These are phyloP conservation scores for Aphanomyces stellatus DNA, from an alignment of 352 stramenopile species.

Conservation along the genomic window DNA sequence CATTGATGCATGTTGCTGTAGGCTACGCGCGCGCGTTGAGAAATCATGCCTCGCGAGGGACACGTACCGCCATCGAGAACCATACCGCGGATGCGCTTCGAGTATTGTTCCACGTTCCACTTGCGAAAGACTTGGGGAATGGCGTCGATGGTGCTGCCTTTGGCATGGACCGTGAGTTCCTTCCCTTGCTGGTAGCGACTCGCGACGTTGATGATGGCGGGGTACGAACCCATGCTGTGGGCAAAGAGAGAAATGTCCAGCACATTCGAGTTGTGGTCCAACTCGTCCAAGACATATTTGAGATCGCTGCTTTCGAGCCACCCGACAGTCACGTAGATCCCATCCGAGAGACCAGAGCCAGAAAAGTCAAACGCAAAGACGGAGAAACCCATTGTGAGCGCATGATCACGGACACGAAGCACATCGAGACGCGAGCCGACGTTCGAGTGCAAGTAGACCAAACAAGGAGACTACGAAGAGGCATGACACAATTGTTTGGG, in stretches of 20 bases:
- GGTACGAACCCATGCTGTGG: constrained; percentile 77
- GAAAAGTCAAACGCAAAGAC: constrained; percentile 78
- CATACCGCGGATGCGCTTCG: constrained; percentile 61
- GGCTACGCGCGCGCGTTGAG: neutral
- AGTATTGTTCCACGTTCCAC: constrained; percentile 28
- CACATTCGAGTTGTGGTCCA: constrained; percentile 43
- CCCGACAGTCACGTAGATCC: constrained; percentile 80
- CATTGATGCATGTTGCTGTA: constrained; percentile 64
- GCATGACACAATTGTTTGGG: neutral
- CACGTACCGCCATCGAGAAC: constrained; percentile 49
- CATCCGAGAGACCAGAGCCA: constrained; percentile 65
- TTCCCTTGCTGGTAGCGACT: constrained; percentile 37
- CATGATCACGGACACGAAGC: constrained; percentile 50
- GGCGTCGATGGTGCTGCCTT: constrained; percentile 31
- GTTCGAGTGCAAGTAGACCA: constrained; percentile 82
- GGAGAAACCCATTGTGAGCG: constrained; percentile 58
- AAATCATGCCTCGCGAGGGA: neutral
- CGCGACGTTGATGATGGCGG: constrained; percentile 67
- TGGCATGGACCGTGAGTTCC: constrained; percentile 39
- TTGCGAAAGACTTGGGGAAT: constrained; percentile 45
- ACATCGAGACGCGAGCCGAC: constrained; percentile 63
- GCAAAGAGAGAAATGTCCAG: constrained; percentile 60
- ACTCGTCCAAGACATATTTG: constrained; percentile 49
- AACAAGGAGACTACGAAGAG: constrained; percentile 32
- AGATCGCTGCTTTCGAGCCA: constrained; percentile 76